Conservation (phyloP, 345 rosid genomes). For the Populus simonii region DNA sequence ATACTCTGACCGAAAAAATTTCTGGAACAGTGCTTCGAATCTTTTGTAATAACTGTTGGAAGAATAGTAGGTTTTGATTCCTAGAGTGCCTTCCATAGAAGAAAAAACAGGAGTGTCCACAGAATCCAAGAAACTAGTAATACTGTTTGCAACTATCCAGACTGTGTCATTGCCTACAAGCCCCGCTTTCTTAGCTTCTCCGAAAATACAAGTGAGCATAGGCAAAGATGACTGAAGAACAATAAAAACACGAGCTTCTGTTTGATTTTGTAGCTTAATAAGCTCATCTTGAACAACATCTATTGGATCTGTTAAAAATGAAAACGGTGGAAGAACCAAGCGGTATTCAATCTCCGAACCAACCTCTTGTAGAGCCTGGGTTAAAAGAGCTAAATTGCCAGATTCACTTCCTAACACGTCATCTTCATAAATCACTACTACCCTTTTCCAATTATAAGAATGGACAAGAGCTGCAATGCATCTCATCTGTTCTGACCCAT, state of each 20-base stretch:
- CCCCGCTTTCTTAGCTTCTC: constrained; percentile 38
- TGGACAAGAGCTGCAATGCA: constrained; percentile 38
- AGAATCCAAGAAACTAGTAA: constrained; percentile 35
- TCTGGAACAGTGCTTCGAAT: constrained; percentile 26
- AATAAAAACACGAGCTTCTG: constrained; percentile 41
- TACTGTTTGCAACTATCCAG: constrained; percentile 40
- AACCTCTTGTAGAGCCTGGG: constrained; percentile 25
- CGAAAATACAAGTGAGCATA: constrained; percentile 33
- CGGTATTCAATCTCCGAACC: constrained; percentile 39
- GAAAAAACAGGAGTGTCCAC: constrained; percentile 34
- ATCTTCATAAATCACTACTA: constrained; percentile 40
- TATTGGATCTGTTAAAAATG: constrained; percentile 24
- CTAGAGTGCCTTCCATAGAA: constrained; percentile 47
- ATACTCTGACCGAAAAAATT: constrained; percentile 15
- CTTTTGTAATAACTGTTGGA: constrained; percentile 10
- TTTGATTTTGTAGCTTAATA: constrained; percentile 2
- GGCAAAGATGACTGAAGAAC: constrained; percentile 43
- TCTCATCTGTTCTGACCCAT: constrained; percentile 29
- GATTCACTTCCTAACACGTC: constrained; percentile 27
- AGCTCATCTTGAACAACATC: constrained; percentile 27
- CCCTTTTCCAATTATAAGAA: constrained; percentile 38
- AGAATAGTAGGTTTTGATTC: constrained; percentile 33
- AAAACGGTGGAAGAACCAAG: constrained; percentile 38
- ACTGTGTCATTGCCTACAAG: constrained; percentile 36
- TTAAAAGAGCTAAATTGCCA: constrained; percentile 28